Evolutionary conservation across 1,284 basidiomycete genomes (phyloP).

Genomic region (Cryptococcus sp.): DNA sequence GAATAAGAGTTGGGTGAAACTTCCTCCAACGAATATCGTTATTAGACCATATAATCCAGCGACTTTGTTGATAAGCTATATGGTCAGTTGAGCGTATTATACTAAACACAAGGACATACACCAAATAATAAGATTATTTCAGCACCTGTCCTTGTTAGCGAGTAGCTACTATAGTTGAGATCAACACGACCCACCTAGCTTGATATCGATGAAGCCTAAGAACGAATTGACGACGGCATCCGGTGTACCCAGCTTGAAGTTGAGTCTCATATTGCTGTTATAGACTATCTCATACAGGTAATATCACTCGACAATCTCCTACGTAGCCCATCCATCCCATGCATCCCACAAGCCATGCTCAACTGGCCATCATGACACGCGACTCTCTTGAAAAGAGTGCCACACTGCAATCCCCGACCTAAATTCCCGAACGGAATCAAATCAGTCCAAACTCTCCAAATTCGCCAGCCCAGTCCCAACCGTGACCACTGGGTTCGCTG

Average conservation of each 20-base stretch:
- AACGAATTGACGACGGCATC: conserved; percentile 63
- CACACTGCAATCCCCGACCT: background rate
- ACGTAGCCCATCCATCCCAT: too few species aligned
- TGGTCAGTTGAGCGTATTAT: background rate
- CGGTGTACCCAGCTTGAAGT: conserved; percentile 24
- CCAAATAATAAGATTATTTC: conserved; percentile 79
- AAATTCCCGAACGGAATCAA: background rate
- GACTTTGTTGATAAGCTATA: conserved; percentile 90
- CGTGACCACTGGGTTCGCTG: too few species aligned
- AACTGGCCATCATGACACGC: too few species aligned
- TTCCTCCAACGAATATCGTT: conserved; percentile 80
- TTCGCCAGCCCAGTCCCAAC: background rate
- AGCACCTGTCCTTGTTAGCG: conserved; percentile 50
- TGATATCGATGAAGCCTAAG: conserved; percentile 77
- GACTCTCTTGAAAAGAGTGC: background rate
- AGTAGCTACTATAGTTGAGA: background rate
- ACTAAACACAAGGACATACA: conserved; percentile 51
- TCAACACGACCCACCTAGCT: conserved; percentile 57
- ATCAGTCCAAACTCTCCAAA: conserved; percentile 4
- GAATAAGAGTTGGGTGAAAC: conserved; percentile 81
- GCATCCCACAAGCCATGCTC: too few species aligned
- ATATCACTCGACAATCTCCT: too few species aligned
- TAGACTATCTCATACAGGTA: too few species aligned
- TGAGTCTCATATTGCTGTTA: conserved; percentile 25
- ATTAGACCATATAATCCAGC: conserved; percentile 95